These are phyloP conservation scores for Nectriaceae sp. DNA, from an alignment of 2,329 filamentous ascomycete species.

Conservation along the genomic window DNA sequence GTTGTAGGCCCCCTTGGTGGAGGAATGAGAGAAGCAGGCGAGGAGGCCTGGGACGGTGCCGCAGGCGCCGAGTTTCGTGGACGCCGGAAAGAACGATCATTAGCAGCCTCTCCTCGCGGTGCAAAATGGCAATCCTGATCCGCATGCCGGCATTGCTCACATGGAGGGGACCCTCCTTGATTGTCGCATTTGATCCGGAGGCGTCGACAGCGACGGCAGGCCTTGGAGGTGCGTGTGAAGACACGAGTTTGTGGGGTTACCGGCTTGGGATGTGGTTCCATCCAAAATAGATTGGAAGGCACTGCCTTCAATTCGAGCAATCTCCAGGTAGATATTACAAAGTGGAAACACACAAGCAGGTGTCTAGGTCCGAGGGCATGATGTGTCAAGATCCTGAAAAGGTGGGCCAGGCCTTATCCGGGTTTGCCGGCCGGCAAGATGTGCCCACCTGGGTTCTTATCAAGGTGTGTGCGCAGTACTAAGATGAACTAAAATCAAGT, in stretches of 20 bases:
- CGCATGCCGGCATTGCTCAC: neutral
- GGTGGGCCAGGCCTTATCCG: neutral
- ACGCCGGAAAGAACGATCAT: neutral
- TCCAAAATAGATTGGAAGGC: neutral
- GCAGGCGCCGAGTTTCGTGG: neutral
- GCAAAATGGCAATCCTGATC: neutral
- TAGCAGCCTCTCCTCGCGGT: neutral
- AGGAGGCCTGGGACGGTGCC: neutral
- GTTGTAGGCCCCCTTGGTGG: neutral
- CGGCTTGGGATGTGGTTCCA: neutral
- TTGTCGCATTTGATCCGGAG: neutral
- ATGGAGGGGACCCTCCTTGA: neutral
- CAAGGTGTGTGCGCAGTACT: no score
- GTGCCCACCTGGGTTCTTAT: no score
- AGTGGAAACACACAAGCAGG: neutral
- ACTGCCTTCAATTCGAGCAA: neutral
- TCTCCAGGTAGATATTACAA: neutral
- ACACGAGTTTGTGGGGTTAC: neutral
- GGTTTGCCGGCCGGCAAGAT: neutral
- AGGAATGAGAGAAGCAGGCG: neutral
- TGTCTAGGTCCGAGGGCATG: neutral
- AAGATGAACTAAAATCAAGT: no score
- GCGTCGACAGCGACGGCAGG: neutral
- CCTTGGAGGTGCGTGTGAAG: neutral
- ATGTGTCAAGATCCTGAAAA: neutral